Evolutionary conservation across 768 basidiomycete genomes (phyloP), one percentile per base, ranked within the genome.

Genomic region (Psilocybe azurescens): DNA sequence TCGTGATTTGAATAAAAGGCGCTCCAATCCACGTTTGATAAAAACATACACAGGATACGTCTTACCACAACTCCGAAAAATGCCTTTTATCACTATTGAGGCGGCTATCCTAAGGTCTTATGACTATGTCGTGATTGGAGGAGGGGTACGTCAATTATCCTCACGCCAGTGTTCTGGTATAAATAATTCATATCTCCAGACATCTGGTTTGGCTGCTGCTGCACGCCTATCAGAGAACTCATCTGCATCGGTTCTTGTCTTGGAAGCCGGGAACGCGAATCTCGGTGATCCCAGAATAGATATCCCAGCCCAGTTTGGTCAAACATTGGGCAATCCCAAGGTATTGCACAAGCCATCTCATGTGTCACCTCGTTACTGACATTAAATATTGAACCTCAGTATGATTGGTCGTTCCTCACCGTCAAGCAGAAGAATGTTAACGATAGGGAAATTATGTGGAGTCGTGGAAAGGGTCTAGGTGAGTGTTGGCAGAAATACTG

Each of bases 331-430:
- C 13, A 30, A 61, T 39, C 44, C 53, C 20, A 20, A 61, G 47
- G 60, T 61, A 5, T 28, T 33, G 1, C 18, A 1, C 38, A 13
- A 11, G 46, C 38, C 30, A 30, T 47, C 28, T 66, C 66, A 64
- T 60, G 2, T 33, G 52, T 20, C 61, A 74, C 33, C 72, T 72
- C 29, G 65, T 75, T 49, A 70, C 79, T 24, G 24, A 24, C 24
- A 24, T 24, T 24, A 2, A 2, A 24, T 24, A 24, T 24, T 24
- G 49, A 69, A 73, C 11, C 3, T 13, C 50, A 73, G 70, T 79
- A 78, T 61, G 78, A 79, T 55, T 79, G 78, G 79, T 67, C 60
- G 1, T 78, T 75, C 56, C 63, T 53, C 36, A 77, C 75, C 11
- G 69, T 70, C 33, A 69, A 70, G 39, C 75, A 76, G 53, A 66